A percentile compares a stretch with the other conserved stretches of the same genome.
Evolutionary conservation across 78 protist genomes (phyloP).

Genomic region (Monosiga brevicollis): DNA sequence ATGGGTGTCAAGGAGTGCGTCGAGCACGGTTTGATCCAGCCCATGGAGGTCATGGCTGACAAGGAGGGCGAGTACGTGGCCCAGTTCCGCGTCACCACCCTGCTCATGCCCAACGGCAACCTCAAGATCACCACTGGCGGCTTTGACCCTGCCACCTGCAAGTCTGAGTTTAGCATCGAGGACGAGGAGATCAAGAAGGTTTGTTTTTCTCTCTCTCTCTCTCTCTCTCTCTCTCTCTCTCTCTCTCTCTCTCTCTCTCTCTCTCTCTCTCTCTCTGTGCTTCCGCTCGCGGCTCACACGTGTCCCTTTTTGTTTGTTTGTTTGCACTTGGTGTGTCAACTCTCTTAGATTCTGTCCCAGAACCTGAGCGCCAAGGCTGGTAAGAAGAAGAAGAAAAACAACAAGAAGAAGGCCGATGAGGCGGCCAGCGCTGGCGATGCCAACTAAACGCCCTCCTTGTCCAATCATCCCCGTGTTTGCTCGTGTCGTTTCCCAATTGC

Average conservation of each 20-base stretch:
- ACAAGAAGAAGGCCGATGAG: no score
- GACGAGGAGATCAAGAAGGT: background rate
- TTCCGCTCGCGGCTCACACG: no score
- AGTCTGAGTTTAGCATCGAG: background rate
- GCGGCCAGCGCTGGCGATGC: background rate
- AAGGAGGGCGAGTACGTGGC: conserved; percentile 32
- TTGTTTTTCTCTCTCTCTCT: background rate
- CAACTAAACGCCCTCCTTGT: no score
- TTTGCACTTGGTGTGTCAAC: conserved; percentile 74
- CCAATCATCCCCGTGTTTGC: no score
- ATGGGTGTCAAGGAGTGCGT: conserved; percentile 81
- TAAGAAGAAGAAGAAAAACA: conserved; percentile 8
- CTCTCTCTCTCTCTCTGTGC: no score
- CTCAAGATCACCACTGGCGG: background rate
- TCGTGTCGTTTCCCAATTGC: no score
- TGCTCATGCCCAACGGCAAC: conserved; percentile 22
- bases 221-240: no score
- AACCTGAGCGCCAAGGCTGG: background rate
- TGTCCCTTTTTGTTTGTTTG: no score
- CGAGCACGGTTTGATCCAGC: conserved; percentile 64
- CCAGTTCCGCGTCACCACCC: background rate
- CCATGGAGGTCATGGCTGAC: conserved; percentile 85
- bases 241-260: no score
- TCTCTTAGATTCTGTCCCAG: conserved; percentile 58
- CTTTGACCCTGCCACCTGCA: background rate